Conservation (phyloP, 2,329 filamentous ascomycete species). For the Teratosphaeria gauchensis region DNA sequence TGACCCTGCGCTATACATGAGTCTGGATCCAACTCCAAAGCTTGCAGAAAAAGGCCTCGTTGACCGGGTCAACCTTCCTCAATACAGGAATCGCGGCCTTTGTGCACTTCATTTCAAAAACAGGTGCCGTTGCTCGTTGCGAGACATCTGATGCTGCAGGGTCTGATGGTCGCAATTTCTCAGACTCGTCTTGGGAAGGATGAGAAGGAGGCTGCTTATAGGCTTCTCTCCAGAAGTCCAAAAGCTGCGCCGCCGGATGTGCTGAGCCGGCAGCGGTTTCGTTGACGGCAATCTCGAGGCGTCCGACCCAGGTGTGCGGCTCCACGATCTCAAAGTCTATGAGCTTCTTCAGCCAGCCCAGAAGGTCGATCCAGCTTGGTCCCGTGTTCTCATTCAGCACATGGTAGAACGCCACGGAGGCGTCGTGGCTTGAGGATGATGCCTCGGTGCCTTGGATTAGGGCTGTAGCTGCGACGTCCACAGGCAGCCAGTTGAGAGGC, state of each 20-base stretch:
- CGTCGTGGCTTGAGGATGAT: neutral
- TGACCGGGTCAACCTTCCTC: conserved; percentile 29
- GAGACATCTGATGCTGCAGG: neutral
- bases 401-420: conserved; percentile 33
- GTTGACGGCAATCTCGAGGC: conserved; percentile 13
- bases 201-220: conserved; percentile 20
- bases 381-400: conserved; percentile 37
- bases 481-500: conserved; percentile 37
- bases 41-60: conserved; percentile 34
- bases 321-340: conserved; percentile 33
- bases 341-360: conserved; percentile 35
- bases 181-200: neutral
- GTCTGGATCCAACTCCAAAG: conserved; percentile 34
- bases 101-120: conserved; percentile 29
- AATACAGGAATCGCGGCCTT: conserved; percentile 27
- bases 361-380: conserved; percentile 38
- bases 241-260: conserved; percentile 38
- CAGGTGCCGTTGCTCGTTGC: neutral
- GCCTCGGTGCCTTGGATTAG: conserved; percentile 27
- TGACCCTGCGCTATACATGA: conserved; percentile 13
- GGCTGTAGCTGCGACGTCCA: conserved; percentile 36
- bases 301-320: conserved; percentile 32
- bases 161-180: neutral
- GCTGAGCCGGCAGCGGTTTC: conserved; percentile 11
- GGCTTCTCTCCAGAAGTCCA: conserved; percentile 41